Evolutionary conservation across 768 basidiomycete genomes (phyloP), one percentile per base, ranked within the genome.

Genomic region (Psilocybe azurescens): DNA sequence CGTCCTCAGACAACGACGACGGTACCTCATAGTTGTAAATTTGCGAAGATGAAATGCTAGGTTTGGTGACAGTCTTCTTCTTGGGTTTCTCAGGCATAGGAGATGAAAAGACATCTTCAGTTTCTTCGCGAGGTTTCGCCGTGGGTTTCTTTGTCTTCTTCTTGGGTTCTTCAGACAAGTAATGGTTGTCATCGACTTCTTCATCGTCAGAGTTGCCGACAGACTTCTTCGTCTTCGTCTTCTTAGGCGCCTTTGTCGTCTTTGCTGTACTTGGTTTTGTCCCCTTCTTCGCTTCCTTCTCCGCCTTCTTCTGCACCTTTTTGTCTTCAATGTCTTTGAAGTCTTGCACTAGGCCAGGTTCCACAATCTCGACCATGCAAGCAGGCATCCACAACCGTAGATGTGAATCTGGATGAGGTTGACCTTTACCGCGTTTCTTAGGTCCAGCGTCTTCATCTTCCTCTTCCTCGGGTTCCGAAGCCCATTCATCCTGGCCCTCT

Each of bases 371-470:
- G 10, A 95, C 83, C 81, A 97, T 89, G 56, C 83, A 88, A 24
- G 90, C 93, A 0, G 94, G 91, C 74, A 95, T 83, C 94, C 94
- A 97, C 10, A 94, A 71, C 13, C 89, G 81, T 53, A 89, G 72
- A 58, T 84, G 83, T 52, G 78, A 81, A n/a, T 78, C 74, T 0
- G 89, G 88, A 64, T 86, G 82, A 2, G 84, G 74, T 28, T 74
- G 44, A 46, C 78, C 79, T 62, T 74, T 75, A 18, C 69, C 69
- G 5, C 61, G 65, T 51, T 74, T 75, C 67, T 75, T 78, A 9
- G 65, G 69, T n/a, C 78, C 81, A 1, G 74, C 79, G 0, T 79
- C 84, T 13, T 75, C 80, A 0, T 79, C 82, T 7, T 80, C 86
- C 3, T 80, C 82, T 0, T 79, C 84, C 3, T 79, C 84, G 9